Base-by-base conservation (phyloP, 805 yeast species). In the Kuraishia ogatae region DNA sequence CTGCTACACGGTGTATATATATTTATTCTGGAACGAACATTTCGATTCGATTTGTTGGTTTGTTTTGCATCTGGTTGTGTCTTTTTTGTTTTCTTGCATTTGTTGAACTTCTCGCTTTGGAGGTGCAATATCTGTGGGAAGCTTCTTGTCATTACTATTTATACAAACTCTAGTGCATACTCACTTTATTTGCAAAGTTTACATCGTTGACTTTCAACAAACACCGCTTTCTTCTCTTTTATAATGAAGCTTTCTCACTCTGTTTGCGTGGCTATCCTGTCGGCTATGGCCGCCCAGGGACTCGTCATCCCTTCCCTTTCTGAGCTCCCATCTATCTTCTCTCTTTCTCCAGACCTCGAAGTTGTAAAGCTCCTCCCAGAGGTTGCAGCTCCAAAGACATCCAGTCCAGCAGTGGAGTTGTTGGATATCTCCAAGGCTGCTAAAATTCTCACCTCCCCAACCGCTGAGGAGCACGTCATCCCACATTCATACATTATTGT, bases 401-500 rank as follows among this genome's bases (percentile, higher is more conserved):
- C 51, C 28, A 24, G 43, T n/a, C 19, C 29, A 23, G 24, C 23
- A 22, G 50, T 48, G 48, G 39, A 57, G 24, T 53, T 64, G 22
- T 50, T 62, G 6, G 54, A 62, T 19, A 59, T 57, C 23, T 58
- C 59, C 13, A 64, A 68, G 17, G 61, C 67, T 29, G 81, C 81
- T 28, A 83, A 86, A 5, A 63, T 85, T 47, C 62, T 82, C 57
- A 66, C 77, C 46, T 68, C 78, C 52, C 73, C 71, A 51, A 58
- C 72, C 29, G 79, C 79, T 53, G 64, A 67, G 13, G 68, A 74
- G 53, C 77, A 80, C 56, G 60, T 78, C 50, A 80, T 87, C 62
- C 85, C 91, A 43, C 79, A 87, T 74, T 84, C 85, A 64, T 94
- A 90, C 76, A 92, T 94, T 60, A 75, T 94, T 62, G 91, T 92